phyloP scores from a whole-genome alignment of 306 rosid genomes.

The Malus asiatica region DNA sequence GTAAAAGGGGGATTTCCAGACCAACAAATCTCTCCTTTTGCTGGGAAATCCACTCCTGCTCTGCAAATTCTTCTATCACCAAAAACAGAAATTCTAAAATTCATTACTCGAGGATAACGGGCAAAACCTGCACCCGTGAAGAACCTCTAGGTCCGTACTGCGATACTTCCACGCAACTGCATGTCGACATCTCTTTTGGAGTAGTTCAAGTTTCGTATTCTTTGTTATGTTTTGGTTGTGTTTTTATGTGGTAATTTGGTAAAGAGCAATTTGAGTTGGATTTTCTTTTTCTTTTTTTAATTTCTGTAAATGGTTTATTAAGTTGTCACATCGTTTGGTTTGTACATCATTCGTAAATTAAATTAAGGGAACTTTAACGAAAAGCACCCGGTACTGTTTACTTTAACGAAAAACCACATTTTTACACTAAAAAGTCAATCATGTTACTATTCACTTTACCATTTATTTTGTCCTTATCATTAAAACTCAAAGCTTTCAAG shows the following conservation, averaged over 20 bases:
- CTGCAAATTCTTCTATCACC: neutral
- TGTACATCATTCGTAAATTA: neutral
- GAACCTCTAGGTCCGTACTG: neutral
- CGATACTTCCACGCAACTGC: constrained; percentile 7
- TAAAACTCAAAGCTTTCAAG: no score
- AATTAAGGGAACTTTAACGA: no score
- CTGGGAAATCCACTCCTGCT: neutral
- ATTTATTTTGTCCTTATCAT: no score
- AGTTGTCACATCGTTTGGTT: neutral
- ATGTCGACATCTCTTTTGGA: neutral
- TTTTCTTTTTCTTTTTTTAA: no score
- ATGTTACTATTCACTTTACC: no score
- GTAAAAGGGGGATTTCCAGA: neutral
- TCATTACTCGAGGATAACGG: no score
- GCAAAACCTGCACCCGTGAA: no score
- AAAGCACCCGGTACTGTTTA: no score
- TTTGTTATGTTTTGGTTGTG: neutral
- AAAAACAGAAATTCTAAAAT: no score
- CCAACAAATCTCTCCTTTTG: neutral
- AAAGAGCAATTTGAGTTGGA: neutral
- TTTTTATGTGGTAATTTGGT: neutral
- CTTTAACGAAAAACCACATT: no score
- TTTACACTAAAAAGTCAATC: no score
- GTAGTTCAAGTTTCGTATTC: neutral
- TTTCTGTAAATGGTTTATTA: neutral